Evolutionary conservation across 352 stramenopile species (phyloP).

Genomic region (Phytophthora foliorum): DNA sequence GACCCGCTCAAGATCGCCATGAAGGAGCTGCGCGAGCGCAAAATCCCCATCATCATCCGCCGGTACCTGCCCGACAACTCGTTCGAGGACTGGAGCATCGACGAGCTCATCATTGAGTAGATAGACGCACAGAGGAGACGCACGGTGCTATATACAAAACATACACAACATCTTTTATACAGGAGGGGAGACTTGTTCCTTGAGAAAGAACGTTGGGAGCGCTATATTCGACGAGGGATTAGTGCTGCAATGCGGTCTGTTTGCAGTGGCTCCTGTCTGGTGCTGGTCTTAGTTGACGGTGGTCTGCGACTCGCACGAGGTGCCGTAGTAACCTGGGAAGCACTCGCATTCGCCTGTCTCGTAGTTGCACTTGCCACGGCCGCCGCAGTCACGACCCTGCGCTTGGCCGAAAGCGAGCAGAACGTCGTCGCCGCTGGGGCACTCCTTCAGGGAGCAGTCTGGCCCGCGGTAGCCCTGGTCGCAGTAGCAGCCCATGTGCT

Average conservation of each 20-base stretch:
- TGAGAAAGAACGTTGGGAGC: conserved; percentile 1
- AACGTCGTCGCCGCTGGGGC: conserved; percentile 92
- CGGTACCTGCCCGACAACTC: conserved; percentile 98
- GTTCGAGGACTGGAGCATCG: conserved; percentile 99
- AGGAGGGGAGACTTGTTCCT: too few species aligned
- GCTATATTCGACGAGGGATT: conserved; percentile 25
- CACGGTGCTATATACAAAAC: conserved; percentile 19
- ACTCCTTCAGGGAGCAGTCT: conserved; percentile 97
- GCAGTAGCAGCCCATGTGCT: conserved; percentile 96
- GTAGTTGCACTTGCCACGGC: conserved; percentile 97
- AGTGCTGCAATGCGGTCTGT: not conserved
- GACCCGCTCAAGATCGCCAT: conserved; percentile 99
- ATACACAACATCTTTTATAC: conserved; percentile 35
- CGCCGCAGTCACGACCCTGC: conserved; percentile 92
- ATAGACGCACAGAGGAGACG: conserved; percentile 14
- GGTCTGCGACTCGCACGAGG: conserved; percentile 87
- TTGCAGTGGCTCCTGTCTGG: not conserved
- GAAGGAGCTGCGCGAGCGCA: conserved; percentile 99
- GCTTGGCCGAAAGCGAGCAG: conserved; percentile 83
- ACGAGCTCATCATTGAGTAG: conserved; percentile 99
- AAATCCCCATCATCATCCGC: conserved; percentile 99
- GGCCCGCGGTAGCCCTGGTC: conserved; percentile 95
- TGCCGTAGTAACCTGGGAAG: conserved; percentile 96
- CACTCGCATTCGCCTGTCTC: conserved; percentile 94
- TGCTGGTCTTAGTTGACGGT: conserved; percentile 72